Evolutionary conservation across 2,329 filamentous ascomycete species (phyloP).

Genomic region (Parafenestella ontariensis): DNA sequence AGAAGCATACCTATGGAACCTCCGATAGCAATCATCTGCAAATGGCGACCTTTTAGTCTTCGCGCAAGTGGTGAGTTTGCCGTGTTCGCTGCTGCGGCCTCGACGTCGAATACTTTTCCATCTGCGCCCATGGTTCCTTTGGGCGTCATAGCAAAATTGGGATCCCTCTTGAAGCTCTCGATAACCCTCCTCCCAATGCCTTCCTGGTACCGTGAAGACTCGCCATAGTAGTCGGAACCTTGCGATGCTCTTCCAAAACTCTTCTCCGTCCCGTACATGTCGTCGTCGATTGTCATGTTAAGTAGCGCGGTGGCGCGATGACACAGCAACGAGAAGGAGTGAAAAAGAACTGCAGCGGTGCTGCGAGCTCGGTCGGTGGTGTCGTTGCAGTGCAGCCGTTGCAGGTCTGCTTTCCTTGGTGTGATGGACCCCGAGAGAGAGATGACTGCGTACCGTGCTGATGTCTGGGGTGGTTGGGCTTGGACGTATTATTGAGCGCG

Average conservation of each 20-base stretch:
- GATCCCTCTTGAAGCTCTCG: constrained; percentile 50
- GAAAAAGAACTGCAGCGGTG: constrained; percentile 22
- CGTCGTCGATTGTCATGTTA: constrained; percentile 43
- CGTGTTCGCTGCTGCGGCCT: constrained; percentile 67
- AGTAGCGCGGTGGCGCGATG: constrained; percentile 6
- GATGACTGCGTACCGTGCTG: constrained; percentile 12
- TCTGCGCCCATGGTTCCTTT: constrained; percentile 57
- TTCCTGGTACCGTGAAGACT: constrained; percentile 42
- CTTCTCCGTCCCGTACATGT: constrained; percentile 49
- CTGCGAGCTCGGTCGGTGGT: constrained; percentile 27
- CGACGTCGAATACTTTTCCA: constrained; percentile 67
- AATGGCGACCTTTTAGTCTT: constrained; percentile 63
- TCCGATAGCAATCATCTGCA: constrained; percentile 98
- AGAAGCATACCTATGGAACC: constrained; percentile 70
- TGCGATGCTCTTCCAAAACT: constrained; percentile 47
- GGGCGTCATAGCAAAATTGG: constrained; percentile 55
- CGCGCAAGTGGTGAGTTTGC: constrained; percentile 77
- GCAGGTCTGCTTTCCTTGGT: constrained; percentile 7
- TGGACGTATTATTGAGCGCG: constrained; percentile 18
- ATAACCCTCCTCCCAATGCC: constrained; percentile 52
- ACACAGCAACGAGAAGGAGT: constrained; percentile 3
- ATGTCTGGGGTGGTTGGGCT: constrained; percentile 14
- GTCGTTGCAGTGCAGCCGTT: constrained; percentile 19
- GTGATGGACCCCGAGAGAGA: constrained; percentile 3
- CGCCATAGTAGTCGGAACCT: constrained; percentile 48